phyloP scores from a whole-genome alignment of 2,329 filamentous ascomycete genomes.

The Gaeumannomyces tritici region DNA sequence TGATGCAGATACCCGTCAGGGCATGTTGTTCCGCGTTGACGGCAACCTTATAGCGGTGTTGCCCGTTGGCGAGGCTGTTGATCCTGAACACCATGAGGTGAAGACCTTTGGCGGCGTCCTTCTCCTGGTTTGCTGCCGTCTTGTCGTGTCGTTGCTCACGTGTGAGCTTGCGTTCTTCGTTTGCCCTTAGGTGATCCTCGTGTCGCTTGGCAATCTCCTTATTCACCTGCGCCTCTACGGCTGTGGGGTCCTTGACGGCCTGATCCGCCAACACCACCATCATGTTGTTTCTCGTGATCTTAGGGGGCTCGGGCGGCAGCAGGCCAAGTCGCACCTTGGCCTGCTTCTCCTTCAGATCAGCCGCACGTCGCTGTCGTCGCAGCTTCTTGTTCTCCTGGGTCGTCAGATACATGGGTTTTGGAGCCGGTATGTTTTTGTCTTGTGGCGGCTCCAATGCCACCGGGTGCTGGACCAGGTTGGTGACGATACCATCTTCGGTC shows the following conservation, averaged over 20 bases:
- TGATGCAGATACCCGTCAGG: slow-evolving; percentile 81
- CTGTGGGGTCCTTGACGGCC: slow-evolving; percentile 89
- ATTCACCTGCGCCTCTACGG: slow-evolving; percentile 90
- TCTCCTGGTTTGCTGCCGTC: slow-evolving; percentile 69
- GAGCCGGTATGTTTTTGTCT: slow-evolving; percentile 66
- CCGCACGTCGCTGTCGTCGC: slow-evolving; percentile 81
- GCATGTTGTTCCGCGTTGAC: slow-evolving; percentile 85
- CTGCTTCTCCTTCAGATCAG: slow-evolving; percentile 89
- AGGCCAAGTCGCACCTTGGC: slow-evolving; percentile 90
- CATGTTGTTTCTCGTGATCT: slow-evolving; percentile 94
- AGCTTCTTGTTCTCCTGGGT: slow-evolving; percentile 85
- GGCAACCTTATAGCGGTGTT: slow-evolving; percentile 87
- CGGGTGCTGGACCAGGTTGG: slow-evolving; percentile 85
- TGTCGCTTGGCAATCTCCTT: slow-evolving; percentile 83
- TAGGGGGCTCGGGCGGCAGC: slow-evolving; percentile 81
- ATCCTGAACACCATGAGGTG: slow-evolving; percentile 84
- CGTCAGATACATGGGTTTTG: slow-evolving; percentile 90
- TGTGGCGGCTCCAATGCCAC: slow-evolving; percentile 85
- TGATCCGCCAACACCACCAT: slow-evolving; percentile 94
- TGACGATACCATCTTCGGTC: slow-evolving; percentile 76
- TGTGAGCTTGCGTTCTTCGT: slow-evolving; percentile 78
- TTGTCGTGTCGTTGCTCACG: slow-evolving; percentile 86
- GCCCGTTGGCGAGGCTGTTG: slow-evolving; percentile 78
- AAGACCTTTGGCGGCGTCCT: slow-evolving; percentile 80
- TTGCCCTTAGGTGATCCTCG: slow-evolving; percentile 65